phyloP scores from a whole-genome alignment of 1,139 yeast species.

The Candida gigantensis region DNA sequence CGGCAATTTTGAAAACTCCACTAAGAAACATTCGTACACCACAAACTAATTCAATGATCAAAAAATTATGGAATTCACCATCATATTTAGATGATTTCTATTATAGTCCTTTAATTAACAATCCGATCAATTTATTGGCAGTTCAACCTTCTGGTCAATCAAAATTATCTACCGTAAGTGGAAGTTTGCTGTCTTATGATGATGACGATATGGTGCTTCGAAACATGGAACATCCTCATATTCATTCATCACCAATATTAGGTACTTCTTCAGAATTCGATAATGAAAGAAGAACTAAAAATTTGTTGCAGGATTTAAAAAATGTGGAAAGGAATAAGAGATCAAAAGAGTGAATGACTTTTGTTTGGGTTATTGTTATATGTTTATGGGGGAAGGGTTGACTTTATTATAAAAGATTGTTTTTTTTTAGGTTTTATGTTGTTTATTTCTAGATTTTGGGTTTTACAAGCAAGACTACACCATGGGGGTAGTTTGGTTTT shows the following conservation, averaged over 20 bases:
- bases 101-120: slow-evolving; percentile 52
- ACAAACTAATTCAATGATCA: slow-evolving; percentile 43
- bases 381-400: neutral
- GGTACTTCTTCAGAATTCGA: slow-evolving; percentile 2
- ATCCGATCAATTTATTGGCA: slow-evolving; percentile 13
- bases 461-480: too few relatives aligned
- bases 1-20: slow-evolving; percentile 38
- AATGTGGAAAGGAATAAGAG: slow-evolving; percentile 8
- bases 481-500: too few relatives aligned
- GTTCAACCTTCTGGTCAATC: slow-evolving; percentile 9
- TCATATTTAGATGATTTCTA: slow-evolving; percentile 67
- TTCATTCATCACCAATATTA: slow-evolving; percentile 15
- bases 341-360: neutral
- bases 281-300: neutral
- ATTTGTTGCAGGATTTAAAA: slow-evolving; percentile 12
- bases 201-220: slow-evolving; percentile 59
- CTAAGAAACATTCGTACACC: slow-evolving; percentile 42
- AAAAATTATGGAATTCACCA: slow-evolving; percentile 63
- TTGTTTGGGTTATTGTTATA: neutral
- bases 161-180: slow-evolving; percentile 15
- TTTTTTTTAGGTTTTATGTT: neutral
- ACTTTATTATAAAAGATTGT: neutral
- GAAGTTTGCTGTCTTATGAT: slow-evolving; percentile 42
- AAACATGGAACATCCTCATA: slow-evolving; percentile 30
- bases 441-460: neutral